Base-by-base conservation (phyloP, 306 rosid genomes). In the Cucurbita moschata region DNA sequence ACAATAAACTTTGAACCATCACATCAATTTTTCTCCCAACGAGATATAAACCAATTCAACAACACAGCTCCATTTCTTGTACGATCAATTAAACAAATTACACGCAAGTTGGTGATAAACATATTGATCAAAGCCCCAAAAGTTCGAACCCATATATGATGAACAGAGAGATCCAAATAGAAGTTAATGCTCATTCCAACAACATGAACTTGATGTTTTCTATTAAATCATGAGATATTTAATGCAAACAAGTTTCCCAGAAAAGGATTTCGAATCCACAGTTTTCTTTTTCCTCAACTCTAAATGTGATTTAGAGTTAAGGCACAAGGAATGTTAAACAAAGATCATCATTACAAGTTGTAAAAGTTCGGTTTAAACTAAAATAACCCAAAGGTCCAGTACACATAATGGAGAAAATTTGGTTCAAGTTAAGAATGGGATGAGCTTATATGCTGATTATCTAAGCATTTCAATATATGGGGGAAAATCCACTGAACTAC, bases 1-100 rank as follows among this genome's bases (percentile, higher is more conserved):
- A 21, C 26, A 19, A 50, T 62, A 74, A 75, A 75, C 54, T 72
- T 55, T 50, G n/a, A 66, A 78, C 15, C 49, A 46, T 62, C 54
- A 47, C 55, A 62, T 54, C 75, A 77, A 53, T 40, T 9, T n/a
- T 18, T 69, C 46, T 30, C 7, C 26, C 46, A 14, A 49, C 10
- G 50, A 52, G 49, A 72, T 72, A 72, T 18, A 12, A 39, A 19
- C 43, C 51, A 72, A 72, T 46, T 72, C 18, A 71, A 71, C 49
- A 68, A 49, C 26, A 50, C 10, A 50, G 26, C 39, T 69, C 40
- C 44, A 69, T 58, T 9, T 26, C 19, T 69, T 47, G 14, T 49
- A 8, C 23, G 13, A 49, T 15, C 1, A 67, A 21, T 46, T 21
- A 49, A 16, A 69, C 18, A 69, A 49, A 49, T 50, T 23, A 51